Conservation (phyloP, 768 basidiomycete species). For the Auricularia cornea region DNA sequence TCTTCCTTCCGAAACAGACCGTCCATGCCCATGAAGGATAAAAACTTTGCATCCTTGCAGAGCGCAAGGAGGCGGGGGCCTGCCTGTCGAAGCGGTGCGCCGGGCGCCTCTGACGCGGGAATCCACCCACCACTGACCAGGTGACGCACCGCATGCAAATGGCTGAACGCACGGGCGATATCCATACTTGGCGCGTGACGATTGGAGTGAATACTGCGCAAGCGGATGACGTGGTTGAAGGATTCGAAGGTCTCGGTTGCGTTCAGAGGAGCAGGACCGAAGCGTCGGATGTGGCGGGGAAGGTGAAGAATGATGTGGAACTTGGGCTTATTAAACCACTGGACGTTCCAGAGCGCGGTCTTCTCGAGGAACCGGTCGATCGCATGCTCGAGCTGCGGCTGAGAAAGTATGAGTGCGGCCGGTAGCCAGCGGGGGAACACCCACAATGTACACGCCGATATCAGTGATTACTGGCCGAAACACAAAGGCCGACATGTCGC, state of each 20-base stretch:
- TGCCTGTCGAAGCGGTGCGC: neutral
- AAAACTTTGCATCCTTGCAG: neutral
- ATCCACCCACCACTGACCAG: conserved; percentile 23
- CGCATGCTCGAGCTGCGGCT: conserved; percentile 18
- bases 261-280: neutral
- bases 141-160: conserved; percentile 20
- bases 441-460: neutral
- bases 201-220: conserved; percentile 8
- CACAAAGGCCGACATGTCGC: neutral
- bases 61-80: neutral
- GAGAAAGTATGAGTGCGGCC: conserved; percentile 6
- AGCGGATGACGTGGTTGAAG: conserved; percentile 5
- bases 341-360: neutral
- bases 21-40: neutral
- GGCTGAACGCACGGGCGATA: conserved; percentile 9
- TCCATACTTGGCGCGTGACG: conserved; percentile 9
- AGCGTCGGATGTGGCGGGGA: conserved; percentile 15
- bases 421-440: neutral
- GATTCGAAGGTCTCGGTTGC: neutral
- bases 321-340: conserved; percentile 20
- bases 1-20: neutral
- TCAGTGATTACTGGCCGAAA: neutral
- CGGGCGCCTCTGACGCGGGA: neutral
- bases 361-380: neutral
- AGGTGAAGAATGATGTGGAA: conserved; percentile 27